These are phyloP conservation scores for Trichoderma sp. DNA, from an alignment of 2,329 filamentous ascomycete genomes.

Conservation along the genomic window DNA sequence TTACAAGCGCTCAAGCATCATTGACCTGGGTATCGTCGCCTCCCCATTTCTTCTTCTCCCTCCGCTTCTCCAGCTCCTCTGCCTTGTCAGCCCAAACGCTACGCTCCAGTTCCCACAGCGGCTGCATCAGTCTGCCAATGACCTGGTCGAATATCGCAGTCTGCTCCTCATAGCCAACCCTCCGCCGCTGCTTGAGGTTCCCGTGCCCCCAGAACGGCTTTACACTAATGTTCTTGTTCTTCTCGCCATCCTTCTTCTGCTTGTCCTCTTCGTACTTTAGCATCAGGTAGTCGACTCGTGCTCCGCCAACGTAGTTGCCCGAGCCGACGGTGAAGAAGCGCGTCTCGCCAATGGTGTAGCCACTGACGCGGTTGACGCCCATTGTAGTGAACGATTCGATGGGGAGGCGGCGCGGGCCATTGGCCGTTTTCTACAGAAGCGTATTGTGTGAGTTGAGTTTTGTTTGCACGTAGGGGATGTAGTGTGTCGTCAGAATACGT, in stretches of 20 bases:
- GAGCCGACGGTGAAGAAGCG: slow-evolving; percentile 36
- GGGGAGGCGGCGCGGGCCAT: slow-evolving; percentile 33
- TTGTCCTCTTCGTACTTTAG: slow-evolving; percentile 7
- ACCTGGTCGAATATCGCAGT: slow-evolving; percentile 43
- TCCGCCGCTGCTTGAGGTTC: slow-evolving; percentile 50
- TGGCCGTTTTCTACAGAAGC: slow-evolving; percentile 34
- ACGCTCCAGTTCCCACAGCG: slow-evolving; percentile 67
- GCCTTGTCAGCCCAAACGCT: slow-evolving; percentile 62
- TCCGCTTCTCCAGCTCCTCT: slow-evolving; percentile 10
- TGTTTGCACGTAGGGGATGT: background rate
- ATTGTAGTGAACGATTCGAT: slow-evolving; percentile 36
- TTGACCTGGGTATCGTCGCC: background rate
- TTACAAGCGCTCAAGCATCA: background rate
- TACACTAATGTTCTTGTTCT: background rate
- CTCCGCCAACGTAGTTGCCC: slow-evolving; percentile 32
- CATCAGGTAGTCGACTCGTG: slow-evolving; percentile 28
- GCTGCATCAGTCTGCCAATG: slow-evolving; percentile 58
- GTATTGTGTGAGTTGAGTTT: background rate
- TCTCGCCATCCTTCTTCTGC: background rate
- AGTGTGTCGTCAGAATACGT: background rate
- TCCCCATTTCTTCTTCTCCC: slow-evolving; percentile 9
- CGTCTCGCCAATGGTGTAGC: slow-evolving; percentile 27
- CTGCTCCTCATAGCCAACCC: slow-evolving; percentile 6
- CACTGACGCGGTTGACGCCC: background rate
- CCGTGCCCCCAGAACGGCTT: slow-evolving; percentile 23